phyloP scores from a whole-genome alignment of 2,329 filamentous ascomycete genomes.

The Parafenestella ontariensis region DNA sequence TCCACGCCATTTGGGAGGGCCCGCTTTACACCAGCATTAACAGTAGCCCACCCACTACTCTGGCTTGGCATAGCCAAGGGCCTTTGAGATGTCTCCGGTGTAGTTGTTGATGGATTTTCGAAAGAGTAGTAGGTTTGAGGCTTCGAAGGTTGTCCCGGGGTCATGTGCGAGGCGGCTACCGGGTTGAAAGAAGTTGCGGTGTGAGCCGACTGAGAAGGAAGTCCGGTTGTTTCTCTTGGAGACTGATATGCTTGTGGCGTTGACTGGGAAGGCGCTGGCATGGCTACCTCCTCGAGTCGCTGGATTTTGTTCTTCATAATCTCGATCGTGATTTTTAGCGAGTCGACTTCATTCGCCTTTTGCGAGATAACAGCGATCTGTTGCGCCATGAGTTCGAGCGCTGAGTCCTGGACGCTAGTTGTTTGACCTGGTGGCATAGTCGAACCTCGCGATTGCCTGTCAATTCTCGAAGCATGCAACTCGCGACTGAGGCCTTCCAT shows the following conservation, averaged over 20 bases:
- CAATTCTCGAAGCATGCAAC: constrained; percentile 29
- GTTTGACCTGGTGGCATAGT: constrained; percentile 6
- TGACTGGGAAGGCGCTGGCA: constrained; percentile 9
- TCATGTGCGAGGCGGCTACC: constrained; percentile 1
- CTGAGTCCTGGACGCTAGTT: constrained; percentile 40
- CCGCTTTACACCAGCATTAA: constrained; percentile 54
- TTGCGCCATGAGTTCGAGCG: constrained; percentile 54
- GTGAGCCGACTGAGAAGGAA: neutral
- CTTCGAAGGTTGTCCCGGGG: neutral
- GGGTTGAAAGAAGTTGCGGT: neutral
- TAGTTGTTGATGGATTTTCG: constrained; percentile 4
- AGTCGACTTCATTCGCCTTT: constrained; percentile 56
- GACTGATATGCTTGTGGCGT: constrained; percentile 16
- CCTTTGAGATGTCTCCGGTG: constrained; percentile 28
- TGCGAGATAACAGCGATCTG: constrained; percentile 51
- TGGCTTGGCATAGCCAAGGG: constrained; percentile 23
- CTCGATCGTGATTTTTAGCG: constrained; percentile 55
- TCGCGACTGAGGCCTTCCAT: constrained; percentile 50
- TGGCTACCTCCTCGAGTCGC: constrained; percentile 44
- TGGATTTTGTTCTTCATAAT: constrained; percentile 57
- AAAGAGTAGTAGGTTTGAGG: constrained; percentile 8
- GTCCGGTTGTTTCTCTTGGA: constrained; percentile 5
- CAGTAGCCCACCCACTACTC: constrained; percentile 52
- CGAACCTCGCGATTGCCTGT: constrained; percentile 13
- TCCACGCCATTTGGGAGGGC: constrained; percentile 45